Base-by-base conservation (phyloP, 2,329 filamentous ascomycete genomes). In the Xylariales sp. region DNA sequence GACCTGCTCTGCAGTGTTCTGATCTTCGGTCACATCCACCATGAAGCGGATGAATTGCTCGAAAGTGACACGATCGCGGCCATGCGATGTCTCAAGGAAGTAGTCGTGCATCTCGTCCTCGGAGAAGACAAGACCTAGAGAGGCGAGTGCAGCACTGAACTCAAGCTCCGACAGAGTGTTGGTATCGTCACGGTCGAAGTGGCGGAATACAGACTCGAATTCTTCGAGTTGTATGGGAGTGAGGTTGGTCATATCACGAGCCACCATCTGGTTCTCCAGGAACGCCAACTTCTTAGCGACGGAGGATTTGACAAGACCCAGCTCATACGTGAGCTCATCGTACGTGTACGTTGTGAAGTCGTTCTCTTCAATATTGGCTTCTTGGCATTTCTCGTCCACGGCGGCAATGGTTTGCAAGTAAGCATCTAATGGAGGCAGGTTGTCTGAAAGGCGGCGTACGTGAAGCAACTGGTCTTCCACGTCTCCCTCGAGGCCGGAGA, bases 291-390 rank as follows among this genome's bases (percentile, higher is more conserved):
- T 98, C 72, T 97, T 98, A 47, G 89, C 85, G 19, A 97, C 91
- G 10, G 87, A 93, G 20, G 86, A 84, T 59, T 89, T 90, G 40
- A 97, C 93, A 20, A 98, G 75, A 13, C 88, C 83, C 41, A 97
- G 75, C 65, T 98, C 93, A 65, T 98, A 98, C 43, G 82, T 81
- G 29, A 98, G 75, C 64, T 98, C 93, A 57, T 98, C 93, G 60
- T 97, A 93, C 8, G 91, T 95, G 65, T 97, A 97, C 7, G 91
- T 97, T n/a, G 93, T 98, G 62, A 93, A 97, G 67, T 98, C 93
- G 62, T 98, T 98, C 56, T 98, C 93, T 63, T 98, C 93, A 47
- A 98, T 96, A 60, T 98, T 97, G 45, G 93, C 93, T 67, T 97
- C 91, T 43, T 83, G 78, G 59, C 93, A 98, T 64, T 95, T 88